Base-by-base conservation (phyloP, 2,329 filamentous ascomycete genomes). In the Pyrenochaeta sp. region DNA sequence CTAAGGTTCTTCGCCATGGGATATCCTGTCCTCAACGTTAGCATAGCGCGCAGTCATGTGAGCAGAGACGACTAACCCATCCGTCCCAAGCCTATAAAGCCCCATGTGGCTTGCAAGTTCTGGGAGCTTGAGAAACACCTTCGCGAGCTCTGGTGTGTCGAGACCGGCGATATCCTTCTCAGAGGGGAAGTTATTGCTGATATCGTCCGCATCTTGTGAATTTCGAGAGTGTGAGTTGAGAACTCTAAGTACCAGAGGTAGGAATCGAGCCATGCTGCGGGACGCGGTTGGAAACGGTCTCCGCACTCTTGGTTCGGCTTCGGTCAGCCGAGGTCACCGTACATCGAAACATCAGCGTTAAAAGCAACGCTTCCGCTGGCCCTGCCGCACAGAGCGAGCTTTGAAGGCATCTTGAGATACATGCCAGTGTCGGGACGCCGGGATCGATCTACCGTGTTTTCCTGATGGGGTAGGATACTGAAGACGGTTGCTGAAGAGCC, bases 1-100 rank as follows among this genome's bases (percentile, higher is more conserved):
- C 87, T 83, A 4, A 91, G 79, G 65, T 90, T 91, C 72, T 82
- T 84, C 31, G 89, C 89, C 89, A 91, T 91, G 42, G 87, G 85
- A 61, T 87, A 90, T 42, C 89, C 88, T 89, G 56, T 17, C 20
- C 20, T 11, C 1, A 42, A 9, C 30, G 42, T 69, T 49, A 73
- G 57, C 18, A 36, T n/a, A 47, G 31, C 32, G 12, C 50, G 40
- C n/a, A 42, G 54, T 69, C 58, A 71, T 61, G 57, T 67, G 57
- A 67, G 58, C 37, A 33, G 31, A 35, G 7, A 18, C 3, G 10
- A 73, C 78, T 59, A 61, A 81, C 80, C 80, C 80, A 82, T 82
- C 46, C 77, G 74, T 15, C 80, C 80, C 32, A 82, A 64, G n/a
- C 80, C 80, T 56, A 82, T 78, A 67, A 82, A 82, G 35, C 80